Conservation (phyloP, 2,329 filamentous ascomycete genomes). For the Mariannaea elegans region DNA sequence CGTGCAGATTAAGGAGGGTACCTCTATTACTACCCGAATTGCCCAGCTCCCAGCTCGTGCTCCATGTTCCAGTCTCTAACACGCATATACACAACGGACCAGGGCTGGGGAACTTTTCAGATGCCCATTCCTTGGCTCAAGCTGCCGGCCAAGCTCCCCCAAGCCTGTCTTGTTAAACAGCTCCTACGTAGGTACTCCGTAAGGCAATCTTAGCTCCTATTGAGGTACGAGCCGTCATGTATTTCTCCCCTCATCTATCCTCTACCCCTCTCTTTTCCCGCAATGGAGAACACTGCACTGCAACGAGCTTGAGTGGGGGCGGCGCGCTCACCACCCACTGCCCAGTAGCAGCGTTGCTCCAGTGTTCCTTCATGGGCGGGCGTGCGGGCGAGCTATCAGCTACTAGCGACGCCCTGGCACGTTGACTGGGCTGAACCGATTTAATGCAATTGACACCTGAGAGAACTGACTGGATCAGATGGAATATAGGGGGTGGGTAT, state of each 20-base stretch:
- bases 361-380: neutral
- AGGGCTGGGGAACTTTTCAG: neutral
- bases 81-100: neutral
- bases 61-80: neutral
- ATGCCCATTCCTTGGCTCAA: neutral
- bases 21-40: no score
- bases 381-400: neutral
- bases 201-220: neutral
- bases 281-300: slow-evolving; percentile 1
- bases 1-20: neutral
- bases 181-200: neutral
- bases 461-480: neutral
- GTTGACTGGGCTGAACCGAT: neutral
- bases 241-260: neutral
- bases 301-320: slow-evolving; percentile 2
- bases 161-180: neutral
- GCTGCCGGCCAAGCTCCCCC: neutral
- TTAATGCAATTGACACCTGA: slow-evolving; percentile 4
- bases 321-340: neutral
- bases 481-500: neutral
- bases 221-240: slow-evolving; percentile 1
- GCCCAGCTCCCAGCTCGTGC: neutral
- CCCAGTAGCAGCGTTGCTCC: neutral
- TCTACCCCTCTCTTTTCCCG: slow-evolving; percentile 4
- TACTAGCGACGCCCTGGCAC: neutral